A percentile compares a stretch with the other conserved stretches of the same genome.
phyloP scores from a whole-genome alignment of 1,139 yeast species.

The Debaryomyces singareniensis region DNA sequence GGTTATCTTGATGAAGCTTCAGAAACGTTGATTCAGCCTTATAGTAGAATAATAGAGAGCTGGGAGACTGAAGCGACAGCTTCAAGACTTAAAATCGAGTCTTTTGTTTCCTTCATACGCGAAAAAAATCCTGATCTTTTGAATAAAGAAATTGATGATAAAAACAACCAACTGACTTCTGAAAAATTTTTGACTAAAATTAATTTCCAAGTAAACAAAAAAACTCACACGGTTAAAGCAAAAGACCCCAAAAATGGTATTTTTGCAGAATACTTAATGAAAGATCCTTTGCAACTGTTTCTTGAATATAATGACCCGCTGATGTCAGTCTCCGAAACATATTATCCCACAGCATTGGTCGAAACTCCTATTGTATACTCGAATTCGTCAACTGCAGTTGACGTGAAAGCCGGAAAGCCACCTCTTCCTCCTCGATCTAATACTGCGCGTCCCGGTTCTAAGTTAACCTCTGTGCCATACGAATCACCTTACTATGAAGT shows the following conservation, averaged over 20 bases:
- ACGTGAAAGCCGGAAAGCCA: conserved; percentile 21
- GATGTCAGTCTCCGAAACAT: conserved; percentile 21
- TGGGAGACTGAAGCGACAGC: conserved; percentile 33
- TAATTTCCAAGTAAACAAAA: conserved; percentile 17
- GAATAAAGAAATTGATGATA: conserved; percentile 25
- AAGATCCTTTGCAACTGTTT: conserved; percentile 31
- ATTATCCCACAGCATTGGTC: conserved; percentile 22
- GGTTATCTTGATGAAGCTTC: not conserved
- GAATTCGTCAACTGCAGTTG: conserved; percentile 2
- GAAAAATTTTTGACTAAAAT: conserved; percentile 24
- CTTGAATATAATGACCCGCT: conserved; percentile 22
- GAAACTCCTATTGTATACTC: conserved; percentile 14
- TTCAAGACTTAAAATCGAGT: conserved; percentile 30
- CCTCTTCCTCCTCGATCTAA: conserved; percentile 14
- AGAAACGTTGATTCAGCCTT: not conserved
- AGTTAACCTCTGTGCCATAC: not conserved
- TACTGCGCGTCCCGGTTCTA: too few relatives aligned
- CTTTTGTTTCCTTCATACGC: conserved; percentile 24
- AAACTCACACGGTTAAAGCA: conserved; percentile 1
- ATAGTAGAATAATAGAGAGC: conserved; percentile 14
- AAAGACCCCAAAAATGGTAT: conserved; percentile 15
- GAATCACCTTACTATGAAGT: not conserved
- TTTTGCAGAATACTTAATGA: conserved; percentile 23
- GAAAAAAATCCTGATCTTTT: conserved; percentile 26
- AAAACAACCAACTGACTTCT: conserved; percentile 19